Evolutionary conservation across 2,329 filamentous ascomycete species (phyloP), one percentile per base, ranked within the genome.

Genomic region (Epichloe sibirici): DNA sequence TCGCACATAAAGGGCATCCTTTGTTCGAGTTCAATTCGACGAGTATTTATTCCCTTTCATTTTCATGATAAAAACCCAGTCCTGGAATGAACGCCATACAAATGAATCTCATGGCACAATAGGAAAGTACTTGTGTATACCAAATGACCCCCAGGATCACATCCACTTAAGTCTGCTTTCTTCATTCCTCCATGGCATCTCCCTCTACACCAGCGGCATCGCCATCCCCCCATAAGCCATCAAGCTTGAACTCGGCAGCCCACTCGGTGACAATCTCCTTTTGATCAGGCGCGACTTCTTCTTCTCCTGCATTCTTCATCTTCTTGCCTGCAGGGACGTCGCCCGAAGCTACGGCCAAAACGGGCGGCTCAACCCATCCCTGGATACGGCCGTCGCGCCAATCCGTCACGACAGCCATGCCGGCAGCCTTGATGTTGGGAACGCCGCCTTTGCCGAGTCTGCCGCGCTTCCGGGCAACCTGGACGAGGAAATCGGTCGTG

Each of bases 301-400:
- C 69, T 55, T 74, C 69, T 49, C 69, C 67, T 8, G 63, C 67
- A 45, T 67, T 66, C 62, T 65, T 67, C 57, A 71, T 23, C 51
- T 48, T 53, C 11, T 28, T 60, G 11, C 64, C 69, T 5, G 61
- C 59, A 2, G 64, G 58, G 6, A 61, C 61, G 3, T 61, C 59
- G 50, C 53, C 49, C 11, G 62, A 61, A 52, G 75, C 74, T 45
- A 85, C 77, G 17, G 79, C 71, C 55, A 88, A 69, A 38, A 78
- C 76, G 7, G 90, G 90, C 3, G 89, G 79, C 61, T 90, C 86
- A 47, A 84, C 80, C 90, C 90, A 95, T 53, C 90, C 90, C 70
- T 94, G 89, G 61, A 98, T 94, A 50, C 93, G 82, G 28, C 90
- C 91, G 66, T 97, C 91, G 60, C 93, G 81, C 88, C 93, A 95